Evolutionary conservation across 1,139 yeast species (phyloP).

Genomic region (Diutina scorzettiae): DNA sequence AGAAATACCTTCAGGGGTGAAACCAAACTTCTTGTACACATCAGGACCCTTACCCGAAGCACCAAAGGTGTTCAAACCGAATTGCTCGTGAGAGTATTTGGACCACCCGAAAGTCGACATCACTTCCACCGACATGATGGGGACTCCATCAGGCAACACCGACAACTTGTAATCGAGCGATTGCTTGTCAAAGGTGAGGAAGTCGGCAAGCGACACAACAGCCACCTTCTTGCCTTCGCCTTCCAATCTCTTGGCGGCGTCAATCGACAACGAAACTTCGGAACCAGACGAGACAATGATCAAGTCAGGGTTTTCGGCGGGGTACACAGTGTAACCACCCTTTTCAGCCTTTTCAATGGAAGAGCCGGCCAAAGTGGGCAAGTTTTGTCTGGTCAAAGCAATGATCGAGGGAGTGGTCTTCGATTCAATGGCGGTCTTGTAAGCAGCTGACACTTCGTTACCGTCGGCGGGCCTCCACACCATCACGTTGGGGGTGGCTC

Average conservation of each 20-base stretch:
- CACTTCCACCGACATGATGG: conserved; percentile 91
- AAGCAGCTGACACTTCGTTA: conserved; percentile 96
- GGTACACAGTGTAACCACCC: conserved; percentile 84
- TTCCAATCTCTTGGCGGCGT: conserved; percentile 55
- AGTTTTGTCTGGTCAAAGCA: conserved; percentile 94
- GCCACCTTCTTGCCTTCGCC: conserved; percentile 61
- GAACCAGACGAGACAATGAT: conserved; percentile 91
- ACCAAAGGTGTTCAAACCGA: conserved; percentile 94
- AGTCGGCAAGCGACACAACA: conserved; percentile 90
- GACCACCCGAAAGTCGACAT: conserved; percentile 90
- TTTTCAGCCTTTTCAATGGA: conserved; percentile 81
- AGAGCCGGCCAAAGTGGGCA: conserved; percentile 94
- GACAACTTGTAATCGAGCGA: conserved; percentile 64
- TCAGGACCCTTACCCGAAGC: conserved; percentile 88
- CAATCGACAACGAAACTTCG: conserved; percentile 72
- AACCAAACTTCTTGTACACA: conserved; percentile 75
- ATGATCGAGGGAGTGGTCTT: conserved; percentile 75
- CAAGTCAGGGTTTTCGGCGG: conserved; percentile 57
- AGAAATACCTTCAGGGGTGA: conserved; percentile 91
- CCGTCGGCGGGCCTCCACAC: conserved; percentile 99
- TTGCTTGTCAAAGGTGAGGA: conserved; percentile 83
- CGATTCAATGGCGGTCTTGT: conserved; percentile 63
- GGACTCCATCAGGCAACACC: conserved; percentile 90
- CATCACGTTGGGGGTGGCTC: conserved; percentile 89
- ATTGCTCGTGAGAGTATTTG: conserved; percentile 92